Conservation (phyloP, 345 rosid genomes). For the Eucalyptus grandis region DNA sequence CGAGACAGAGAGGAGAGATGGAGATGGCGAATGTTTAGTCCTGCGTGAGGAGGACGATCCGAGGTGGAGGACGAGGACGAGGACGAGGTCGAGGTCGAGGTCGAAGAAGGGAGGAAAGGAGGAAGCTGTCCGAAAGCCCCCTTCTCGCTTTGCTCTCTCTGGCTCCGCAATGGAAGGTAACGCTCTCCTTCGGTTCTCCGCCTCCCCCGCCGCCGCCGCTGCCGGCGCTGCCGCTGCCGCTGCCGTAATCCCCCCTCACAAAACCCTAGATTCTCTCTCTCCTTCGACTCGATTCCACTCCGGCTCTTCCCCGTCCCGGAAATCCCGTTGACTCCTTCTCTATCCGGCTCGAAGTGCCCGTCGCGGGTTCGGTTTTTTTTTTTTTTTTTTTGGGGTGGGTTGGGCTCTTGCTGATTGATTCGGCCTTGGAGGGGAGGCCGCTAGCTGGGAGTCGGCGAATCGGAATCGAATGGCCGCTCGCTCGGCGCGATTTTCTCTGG, state of each 20-base stretch:
- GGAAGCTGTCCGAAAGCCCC: background rate
- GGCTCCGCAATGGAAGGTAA: background rate
- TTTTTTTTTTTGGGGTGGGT: background rate
- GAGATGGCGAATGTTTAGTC: background rate
- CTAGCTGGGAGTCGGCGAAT: background rate
- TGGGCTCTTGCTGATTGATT: background rate
- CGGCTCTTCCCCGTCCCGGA: background rate
- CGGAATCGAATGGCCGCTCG: background rate
- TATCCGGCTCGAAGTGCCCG: background rate
- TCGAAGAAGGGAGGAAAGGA: background rate
- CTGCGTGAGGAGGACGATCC: background rate
- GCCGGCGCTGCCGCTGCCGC: background rate
- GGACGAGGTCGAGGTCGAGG: background rate
- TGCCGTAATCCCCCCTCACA: background rate
- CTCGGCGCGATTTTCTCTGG: background rate
- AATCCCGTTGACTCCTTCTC: background rate
- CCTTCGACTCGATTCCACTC: background rate
- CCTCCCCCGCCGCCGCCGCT: background rate
- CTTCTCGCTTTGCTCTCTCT: background rate
- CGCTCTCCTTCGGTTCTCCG: background rate
- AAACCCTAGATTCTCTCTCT: background rate
- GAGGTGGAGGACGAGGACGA: background rate
- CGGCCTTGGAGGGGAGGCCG: background rate
- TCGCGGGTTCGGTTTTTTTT: background rate
- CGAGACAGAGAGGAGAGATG: background rate